A percentile compares a stretch with the other conserved stretches of the same genome.
Evolutionary conservation across 2,329 filamentous ascomycete genomes (phyloP).

Genomic region (Pseudonectria foliicola): DNA sequence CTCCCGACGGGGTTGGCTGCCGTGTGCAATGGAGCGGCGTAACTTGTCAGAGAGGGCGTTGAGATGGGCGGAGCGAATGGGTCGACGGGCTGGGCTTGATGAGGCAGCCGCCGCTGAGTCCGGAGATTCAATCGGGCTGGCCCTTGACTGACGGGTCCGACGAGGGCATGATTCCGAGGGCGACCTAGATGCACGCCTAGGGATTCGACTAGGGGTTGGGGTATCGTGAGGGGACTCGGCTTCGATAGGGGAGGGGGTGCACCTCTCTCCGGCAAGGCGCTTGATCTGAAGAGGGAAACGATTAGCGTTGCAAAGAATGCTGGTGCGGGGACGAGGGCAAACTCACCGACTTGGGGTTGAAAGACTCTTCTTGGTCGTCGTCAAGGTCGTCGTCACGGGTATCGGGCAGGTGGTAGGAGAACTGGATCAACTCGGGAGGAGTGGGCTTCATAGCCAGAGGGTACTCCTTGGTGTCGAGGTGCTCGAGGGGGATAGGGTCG

Average conservation of each 20-base stretch:
- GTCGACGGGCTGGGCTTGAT: conserved; percentile 17
- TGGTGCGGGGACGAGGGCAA: not conserved
- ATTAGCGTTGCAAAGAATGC: conserved; percentile 2
- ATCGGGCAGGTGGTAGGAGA: conserved; percentile 60
- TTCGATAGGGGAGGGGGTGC: conserved; percentile 21
- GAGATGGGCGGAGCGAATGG: conserved; percentile 22
- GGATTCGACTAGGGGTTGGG: conserved; percentile 19
- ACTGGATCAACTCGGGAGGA: conserved; percentile 67
- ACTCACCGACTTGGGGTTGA: conserved; percentile 16
- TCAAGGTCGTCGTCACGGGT: conserved; percentile 21
- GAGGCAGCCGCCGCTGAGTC: conserved; percentile 13
- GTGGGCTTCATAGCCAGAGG: conserved; percentile 79
- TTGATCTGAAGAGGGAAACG: conserved; percentile 9
- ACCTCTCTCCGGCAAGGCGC: conserved; percentile 12
- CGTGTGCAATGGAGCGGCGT: conserved; percentile 26
- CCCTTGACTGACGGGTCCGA: conserved; percentile 22
- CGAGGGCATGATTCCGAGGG: conserved; percentile 28
- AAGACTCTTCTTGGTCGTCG: conserved; percentile 14
- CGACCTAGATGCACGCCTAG: conserved; percentile 26
- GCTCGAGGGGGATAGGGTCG: conserved; percentile 60
- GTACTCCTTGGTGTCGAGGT: conserved; percentile 82
- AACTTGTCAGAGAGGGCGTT: conserved; percentile 28
- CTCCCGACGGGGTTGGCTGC: conserved; percentile 18
- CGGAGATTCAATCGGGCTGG: conserved; percentile 24
- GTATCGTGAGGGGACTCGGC: conserved; percentile 21